These are phyloP conservation scores for Teratosphaeria destructans DNA, from an alignment of 2,329 filamentous ascomycete genomes.

Conservation along the genomic window DNA sequence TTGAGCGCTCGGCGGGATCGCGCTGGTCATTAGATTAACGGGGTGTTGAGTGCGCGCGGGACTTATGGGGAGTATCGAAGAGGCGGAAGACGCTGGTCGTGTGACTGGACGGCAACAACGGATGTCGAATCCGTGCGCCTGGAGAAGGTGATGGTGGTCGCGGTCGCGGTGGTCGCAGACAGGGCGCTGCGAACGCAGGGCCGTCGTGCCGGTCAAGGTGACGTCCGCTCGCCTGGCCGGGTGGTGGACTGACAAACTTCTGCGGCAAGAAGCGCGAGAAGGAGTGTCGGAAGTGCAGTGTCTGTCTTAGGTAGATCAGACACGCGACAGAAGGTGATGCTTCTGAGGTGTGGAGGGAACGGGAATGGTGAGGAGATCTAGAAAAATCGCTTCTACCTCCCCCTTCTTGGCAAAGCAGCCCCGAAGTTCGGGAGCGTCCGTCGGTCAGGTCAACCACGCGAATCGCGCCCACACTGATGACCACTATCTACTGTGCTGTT, in stretches of 20 bases:
- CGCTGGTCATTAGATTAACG: conserved; percentile 51
- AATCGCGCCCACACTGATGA: too few species aligned
- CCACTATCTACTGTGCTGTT: too few species aligned
- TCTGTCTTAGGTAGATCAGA: conserved; percentile 9
- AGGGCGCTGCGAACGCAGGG: conserved; percentile 3
- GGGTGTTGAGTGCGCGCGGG: conserved; percentile 8
- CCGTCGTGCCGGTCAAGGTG: conserved; percentile 2
- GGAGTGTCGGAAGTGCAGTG: conserved; percentile 2
- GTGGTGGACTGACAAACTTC: conserved; percentile 2
- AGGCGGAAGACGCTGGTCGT: conserved; percentile 5
- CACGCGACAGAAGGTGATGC: conserved; percentile 9
- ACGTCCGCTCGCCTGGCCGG: neutral
- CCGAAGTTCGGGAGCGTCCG: too few species aligned
- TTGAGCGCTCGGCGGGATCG: conserved; percentile 40
- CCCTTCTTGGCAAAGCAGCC: too few species aligned
- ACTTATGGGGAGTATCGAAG: neutral
- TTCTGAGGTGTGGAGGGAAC: conserved; percentile 1
- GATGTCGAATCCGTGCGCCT: conserved; percentile 8
- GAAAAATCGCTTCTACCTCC: neutral
- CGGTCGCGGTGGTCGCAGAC: conserved; percentile 1
- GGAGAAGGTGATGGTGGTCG: neutral
- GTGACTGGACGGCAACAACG: conserved; percentile 4
- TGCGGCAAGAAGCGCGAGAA: conserved; percentile 8
- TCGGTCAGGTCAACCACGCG: neutral
- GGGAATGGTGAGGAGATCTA: neutral